These are phyloP conservation scores for Meyerozyma smithsonii DNA, from an alignment of 1,139 yeast species.

Conservation along the genomic window DNA sequence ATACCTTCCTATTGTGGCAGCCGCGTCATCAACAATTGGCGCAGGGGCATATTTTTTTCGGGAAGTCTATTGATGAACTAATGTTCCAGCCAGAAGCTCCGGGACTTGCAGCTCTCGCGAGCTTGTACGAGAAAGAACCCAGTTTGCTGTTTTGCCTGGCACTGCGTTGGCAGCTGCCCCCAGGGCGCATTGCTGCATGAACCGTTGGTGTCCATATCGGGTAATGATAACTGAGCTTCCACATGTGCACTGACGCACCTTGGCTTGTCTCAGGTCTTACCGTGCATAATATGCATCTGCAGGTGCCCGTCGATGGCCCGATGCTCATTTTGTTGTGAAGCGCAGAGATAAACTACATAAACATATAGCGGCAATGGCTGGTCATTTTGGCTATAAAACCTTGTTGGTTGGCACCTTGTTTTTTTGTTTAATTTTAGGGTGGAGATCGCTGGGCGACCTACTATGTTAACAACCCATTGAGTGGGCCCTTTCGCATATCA, in stretches of 20 bases:
- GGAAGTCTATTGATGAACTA: background rate
- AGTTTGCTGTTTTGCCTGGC: too few species aligned
- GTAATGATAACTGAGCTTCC: background rate
- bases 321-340: slow-evolving; percentile 3
- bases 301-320: slow-evolving; percentile 3
- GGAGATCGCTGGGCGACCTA: background rate
- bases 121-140: too few species aligned
- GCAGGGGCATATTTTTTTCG: background rate
- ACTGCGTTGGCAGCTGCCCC: background rate
- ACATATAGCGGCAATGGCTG: background rate
- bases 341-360: background rate
- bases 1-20: background rate
- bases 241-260: slow-evolving; percentile 2
- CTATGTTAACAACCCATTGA: background rate
- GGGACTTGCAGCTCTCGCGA: too few species aligned
- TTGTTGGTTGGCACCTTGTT: background rate
- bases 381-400: background rate
- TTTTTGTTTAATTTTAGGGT: background rate
- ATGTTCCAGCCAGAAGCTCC: too few species aligned
- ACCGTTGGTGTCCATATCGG: background rate
- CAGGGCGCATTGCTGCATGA: background rate
- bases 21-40: background rate
- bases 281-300: slow-evolving; percentile 2
- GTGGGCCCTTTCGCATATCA: background rate
- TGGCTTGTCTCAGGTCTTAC: background rate